These are phyloP conservation scores for Arthrobotrys pseudoclavata DNA, from an alignment of 2,329 filamentous ascomycete species.

Conservation along the genomic window DNA sequence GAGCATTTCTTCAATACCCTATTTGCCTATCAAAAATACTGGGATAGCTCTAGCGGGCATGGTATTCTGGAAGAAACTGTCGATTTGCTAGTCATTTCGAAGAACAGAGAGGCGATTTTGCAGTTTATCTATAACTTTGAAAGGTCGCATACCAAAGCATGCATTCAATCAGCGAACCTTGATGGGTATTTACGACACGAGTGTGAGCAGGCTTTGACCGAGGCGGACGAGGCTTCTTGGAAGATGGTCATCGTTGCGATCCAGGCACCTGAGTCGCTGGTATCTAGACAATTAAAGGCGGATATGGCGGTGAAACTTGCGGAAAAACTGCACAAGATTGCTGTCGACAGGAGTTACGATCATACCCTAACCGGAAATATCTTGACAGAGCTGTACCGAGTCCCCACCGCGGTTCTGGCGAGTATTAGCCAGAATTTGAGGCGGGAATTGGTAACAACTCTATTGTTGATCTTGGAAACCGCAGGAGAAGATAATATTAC, in stretches of 20 bases:
- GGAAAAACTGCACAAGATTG: constrained; percentile 44
- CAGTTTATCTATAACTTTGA: constrained; percentile 60
- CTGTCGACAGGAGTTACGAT: constrained; percentile 37
- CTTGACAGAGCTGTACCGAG: constrained; percentile 48
- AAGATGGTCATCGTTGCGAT: constrained; percentile 58
- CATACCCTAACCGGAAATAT: constrained; percentile 47
- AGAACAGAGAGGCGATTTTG: constrained; percentile 52
- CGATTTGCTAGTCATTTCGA: constrained; percentile 45
- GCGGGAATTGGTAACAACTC: constrained; percentile 42
- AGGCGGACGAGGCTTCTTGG: constrained; percentile 52
- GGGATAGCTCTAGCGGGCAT: constrained; percentile 49
- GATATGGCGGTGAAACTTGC: constrained; percentile 49
- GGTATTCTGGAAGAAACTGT: constrained; percentile 52
- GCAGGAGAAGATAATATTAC: constrained; percentile 49
- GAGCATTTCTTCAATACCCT: constrained; percentile 57
- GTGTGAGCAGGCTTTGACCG: constrained; percentile 44
- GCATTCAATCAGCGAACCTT: constrained; percentile 44
- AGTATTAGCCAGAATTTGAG: constrained; percentile 46
- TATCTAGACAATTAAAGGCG: constrained; percentile 49
- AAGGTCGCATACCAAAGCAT: constrained; percentile 48
- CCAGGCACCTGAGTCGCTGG: constrained; percentile 48
- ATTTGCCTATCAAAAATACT: constrained; percentile 55
- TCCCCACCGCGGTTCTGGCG: constrained; percentile 38
- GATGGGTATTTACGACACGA: constrained; percentile 52
- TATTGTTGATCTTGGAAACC: constrained; percentile 42